A percentile compares a stretch with the other conserved stretches of the same genome.
Conservation (phyloP, 2,329 filamentous ascomycete species). For the Aplosporella prunicola region DNA sequence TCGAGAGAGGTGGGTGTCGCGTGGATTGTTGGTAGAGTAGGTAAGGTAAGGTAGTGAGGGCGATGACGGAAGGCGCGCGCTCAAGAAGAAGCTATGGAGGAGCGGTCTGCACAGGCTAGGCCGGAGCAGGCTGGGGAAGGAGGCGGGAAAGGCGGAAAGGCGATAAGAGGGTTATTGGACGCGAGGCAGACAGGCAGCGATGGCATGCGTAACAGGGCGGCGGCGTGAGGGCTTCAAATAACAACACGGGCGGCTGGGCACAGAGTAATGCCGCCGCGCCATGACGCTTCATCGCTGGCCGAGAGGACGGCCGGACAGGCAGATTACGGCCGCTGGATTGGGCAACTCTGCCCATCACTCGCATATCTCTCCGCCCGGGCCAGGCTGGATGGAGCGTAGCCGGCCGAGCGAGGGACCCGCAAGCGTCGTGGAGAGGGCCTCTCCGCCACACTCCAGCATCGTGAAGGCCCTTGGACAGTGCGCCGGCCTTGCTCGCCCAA, state of each 20-base stretch:
- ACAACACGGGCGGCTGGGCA: no score
- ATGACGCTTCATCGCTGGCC: no score
- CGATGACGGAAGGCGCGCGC: conserved; percentile 2
- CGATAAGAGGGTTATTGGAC: conserved; percentile 8
- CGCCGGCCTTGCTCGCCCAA: no score
- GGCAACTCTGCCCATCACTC: conserved; percentile 5
- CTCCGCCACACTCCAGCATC: no score
- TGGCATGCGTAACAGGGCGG: conserved; percentile 1
- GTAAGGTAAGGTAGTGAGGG: not conserved
- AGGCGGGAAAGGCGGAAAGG: no score
- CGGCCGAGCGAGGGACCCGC: no score
- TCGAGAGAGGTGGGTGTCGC: conserved; percentile 1
- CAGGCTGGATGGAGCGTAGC: no score
- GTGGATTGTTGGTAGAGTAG: conserved; percentile 3
- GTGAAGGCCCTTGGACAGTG: no score
- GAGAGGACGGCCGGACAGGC: no score
- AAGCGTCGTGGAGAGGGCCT: no score
- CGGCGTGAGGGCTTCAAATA: conserved; percentile 9
- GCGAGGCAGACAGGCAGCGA: not conserved
- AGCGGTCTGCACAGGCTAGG: no score
- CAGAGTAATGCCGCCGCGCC: conserved; percentile 7
- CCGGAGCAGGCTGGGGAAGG: no score
- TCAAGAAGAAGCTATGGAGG: conserved; percentile 3
- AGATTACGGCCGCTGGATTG: conserved; percentile 8
- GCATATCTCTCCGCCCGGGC: conserved; percentile 9